Conservation (phyloP, 208 protist species). For the Leishmania turanica region DNA sequence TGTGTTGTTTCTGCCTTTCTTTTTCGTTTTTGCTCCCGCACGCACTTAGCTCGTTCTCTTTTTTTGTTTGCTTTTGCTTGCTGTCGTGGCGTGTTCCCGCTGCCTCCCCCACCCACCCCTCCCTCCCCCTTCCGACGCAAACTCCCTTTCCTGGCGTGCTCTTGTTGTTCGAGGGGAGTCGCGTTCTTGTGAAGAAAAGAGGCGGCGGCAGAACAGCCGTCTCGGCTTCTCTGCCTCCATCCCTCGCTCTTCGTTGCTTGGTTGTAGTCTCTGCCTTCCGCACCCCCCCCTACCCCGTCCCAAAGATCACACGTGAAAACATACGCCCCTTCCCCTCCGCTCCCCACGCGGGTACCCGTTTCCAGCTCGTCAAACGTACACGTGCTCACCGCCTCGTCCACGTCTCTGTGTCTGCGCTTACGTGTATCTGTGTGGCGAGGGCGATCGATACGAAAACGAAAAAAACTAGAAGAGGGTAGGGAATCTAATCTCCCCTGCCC, state of each 20-base stretch:
- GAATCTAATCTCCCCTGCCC: background rate
- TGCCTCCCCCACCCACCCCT: background rate
- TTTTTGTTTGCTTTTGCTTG: background rate
- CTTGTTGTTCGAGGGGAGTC: background rate
- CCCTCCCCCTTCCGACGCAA: background rate
- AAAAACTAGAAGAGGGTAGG: background rate
- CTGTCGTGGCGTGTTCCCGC: background rate
- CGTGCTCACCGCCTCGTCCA: background rate
- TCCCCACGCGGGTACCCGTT: background rate
- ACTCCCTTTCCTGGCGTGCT: background rate
- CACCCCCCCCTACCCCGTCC: background rate
- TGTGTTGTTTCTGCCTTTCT: background rate
- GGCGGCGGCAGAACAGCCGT: background rate
- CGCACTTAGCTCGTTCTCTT: background rate
- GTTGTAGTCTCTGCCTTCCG: background rate
- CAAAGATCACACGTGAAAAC: background rate
- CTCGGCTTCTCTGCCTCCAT: background rate
- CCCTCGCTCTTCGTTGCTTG: background rate
- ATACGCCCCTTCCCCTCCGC: background rate
- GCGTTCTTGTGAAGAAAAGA: background rate
- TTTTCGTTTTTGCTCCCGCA: background rate
- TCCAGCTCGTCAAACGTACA: background rate
- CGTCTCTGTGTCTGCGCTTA: background rate
- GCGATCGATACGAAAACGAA: background rate
- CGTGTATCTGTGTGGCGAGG: background rate